These are phyloP conservation scores for Fusarium pseudocircinatum DNA, from an alignment of 2,329 filamentous ascomycete species.

Conservation along the genomic window DNA sequence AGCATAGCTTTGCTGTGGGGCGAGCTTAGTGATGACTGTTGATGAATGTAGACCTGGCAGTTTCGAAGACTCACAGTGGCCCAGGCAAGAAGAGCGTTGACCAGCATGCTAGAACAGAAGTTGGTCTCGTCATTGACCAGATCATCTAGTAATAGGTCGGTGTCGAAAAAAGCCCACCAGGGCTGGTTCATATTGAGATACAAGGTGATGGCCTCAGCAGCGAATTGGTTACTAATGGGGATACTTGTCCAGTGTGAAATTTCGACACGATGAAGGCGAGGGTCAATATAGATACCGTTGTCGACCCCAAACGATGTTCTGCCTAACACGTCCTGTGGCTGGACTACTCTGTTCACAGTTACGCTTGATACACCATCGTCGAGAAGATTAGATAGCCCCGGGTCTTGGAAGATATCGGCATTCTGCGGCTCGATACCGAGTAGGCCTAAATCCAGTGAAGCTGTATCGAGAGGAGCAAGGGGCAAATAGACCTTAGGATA, in stretches of 20 bases:
- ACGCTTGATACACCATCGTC: fast-evolving
- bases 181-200: not conserved
- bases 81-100: not conserved
- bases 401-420: too few species aligned
- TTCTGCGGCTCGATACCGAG: too few species aligned
- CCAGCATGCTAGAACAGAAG: not conserved
- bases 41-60: fast-evolving
- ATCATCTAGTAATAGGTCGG: fast-evolving
- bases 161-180: not conserved
- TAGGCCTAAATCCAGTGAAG: not conserved
- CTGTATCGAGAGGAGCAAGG: fast-evolving
- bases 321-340: not conserved
- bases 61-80: not conserved
- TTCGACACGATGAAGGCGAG: not conserved
- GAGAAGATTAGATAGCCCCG: not conserved
- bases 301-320: fast-evolving
- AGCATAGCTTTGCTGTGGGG: not conserved
- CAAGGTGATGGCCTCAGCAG: not conserved
- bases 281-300: not conserved
- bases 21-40: not conserved
- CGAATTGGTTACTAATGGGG: not conserved
- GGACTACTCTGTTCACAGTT: not conserved
- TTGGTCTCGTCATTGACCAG: fast-evolving
- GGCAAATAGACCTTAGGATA: not conserved
- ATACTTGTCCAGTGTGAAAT: fast-evolving